These are phyloP conservation scores for Tilletia indica DNA, from an alignment of 1,284 basidiomycete genomes.

Conservation along the genomic window DNA sequence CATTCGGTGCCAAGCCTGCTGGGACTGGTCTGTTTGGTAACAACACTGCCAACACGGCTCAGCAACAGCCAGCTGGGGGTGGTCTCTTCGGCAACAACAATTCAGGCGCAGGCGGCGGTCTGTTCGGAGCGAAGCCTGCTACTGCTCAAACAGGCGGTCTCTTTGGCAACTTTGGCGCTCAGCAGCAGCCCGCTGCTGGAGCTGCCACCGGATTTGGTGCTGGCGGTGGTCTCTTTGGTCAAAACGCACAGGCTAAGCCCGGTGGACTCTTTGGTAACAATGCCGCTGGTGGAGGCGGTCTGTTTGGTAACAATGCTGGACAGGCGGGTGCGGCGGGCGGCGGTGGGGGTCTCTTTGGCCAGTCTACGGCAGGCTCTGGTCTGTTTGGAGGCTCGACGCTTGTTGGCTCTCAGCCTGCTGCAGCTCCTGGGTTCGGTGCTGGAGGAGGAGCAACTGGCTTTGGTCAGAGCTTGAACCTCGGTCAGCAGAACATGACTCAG, in stretches of 20 bases:
- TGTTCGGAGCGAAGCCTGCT: conserved; percentile 35
- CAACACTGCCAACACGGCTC: neutral
- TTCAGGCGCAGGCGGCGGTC: neutral
- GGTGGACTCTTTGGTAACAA: conserved; percentile 8
- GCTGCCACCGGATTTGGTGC: conserved; percentile 35
- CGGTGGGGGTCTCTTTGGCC: neutral
- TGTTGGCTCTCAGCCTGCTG: conserved; percentile 42
- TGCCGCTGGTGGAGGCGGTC: neutral
- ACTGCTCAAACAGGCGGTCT: conserved; percentile 54
- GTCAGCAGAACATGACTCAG: conserved; percentile 19
- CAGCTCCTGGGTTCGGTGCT: conserved; percentile 36
- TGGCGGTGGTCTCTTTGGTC: conserved; percentile 12
- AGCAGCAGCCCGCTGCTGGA: conserved; percentile 40
- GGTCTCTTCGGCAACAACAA: conserved; percentile 17
- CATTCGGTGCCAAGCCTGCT: conserved; percentile 6
- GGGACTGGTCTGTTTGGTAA: neutral
- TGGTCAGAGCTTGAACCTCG: conserved; percentile 59
- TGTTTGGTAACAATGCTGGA: conserved; percentile 6
- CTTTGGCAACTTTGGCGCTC: conserved; percentile 55
- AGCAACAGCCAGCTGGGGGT: neutral
- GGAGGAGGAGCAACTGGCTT: conserved; percentile 57
- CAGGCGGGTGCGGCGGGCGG: neutral
- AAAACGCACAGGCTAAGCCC: neutral
- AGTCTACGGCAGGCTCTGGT: neutral
- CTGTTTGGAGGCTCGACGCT: conserved; percentile 8